Conservation (phyloP, 1,139 yeast species). For the Hyphopichia wangnamkhiaoensis region DNA sequence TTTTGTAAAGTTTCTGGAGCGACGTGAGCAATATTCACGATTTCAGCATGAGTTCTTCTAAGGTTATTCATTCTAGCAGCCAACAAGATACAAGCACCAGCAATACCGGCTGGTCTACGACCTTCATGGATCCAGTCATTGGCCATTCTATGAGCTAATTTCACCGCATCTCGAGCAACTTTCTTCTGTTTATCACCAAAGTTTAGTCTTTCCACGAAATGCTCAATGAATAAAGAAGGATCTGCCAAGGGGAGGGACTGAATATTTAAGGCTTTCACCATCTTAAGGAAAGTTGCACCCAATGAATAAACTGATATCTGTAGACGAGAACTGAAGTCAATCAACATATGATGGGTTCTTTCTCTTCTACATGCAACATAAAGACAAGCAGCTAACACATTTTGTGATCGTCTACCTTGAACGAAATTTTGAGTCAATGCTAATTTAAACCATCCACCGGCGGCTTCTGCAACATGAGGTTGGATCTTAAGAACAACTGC, state of each 20-base stretch:
- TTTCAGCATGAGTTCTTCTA: slow-evolving; percentile 87
- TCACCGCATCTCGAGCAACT: slow-evolving; percentile 84
- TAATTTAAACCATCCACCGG: slow-evolving; percentile 82
- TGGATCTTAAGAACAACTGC: slow-evolving; percentile 80
- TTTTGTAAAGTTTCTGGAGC: slow-evolving; percentile 92
- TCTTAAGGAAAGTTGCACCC: slow-evolving; percentile 91
- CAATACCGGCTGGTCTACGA: slow-evolving; percentile 96
- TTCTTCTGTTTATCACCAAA: slow-evolving; percentile 71
- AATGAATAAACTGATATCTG: slow-evolving; percentile 91
- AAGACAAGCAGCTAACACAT: slow-evolving; percentile 91
- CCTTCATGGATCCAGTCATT: slow-evolving; percentile 97
- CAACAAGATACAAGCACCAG: slow-evolving; percentile 90
- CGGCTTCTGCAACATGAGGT: slow-evolving; percentile 82
- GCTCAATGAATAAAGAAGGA: slow-evolving; percentile 90
- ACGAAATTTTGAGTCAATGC: slow-evolving; percentile 89
- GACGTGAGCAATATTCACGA: slow-evolving; percentile 93
- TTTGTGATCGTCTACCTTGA: slow-evolving; percentile 92
- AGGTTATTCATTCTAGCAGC: slow-evolving; percentile 97
- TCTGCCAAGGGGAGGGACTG: slow-evolving; percentile 83
- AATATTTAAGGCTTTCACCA: slow-evolving; percentile 80
- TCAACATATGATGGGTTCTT: slow-evolving; percentile 89
- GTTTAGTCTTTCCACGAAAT: slow-evolving; percentile 85
- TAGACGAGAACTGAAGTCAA: slow-evolving; percentile 87
- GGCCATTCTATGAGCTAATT: slow-evolving; percentile 86
- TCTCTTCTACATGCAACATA: slow-evolving; percentile 93